Conservation (phyloP, 805 yeast species). For the Candida sithepensis region DNA sequence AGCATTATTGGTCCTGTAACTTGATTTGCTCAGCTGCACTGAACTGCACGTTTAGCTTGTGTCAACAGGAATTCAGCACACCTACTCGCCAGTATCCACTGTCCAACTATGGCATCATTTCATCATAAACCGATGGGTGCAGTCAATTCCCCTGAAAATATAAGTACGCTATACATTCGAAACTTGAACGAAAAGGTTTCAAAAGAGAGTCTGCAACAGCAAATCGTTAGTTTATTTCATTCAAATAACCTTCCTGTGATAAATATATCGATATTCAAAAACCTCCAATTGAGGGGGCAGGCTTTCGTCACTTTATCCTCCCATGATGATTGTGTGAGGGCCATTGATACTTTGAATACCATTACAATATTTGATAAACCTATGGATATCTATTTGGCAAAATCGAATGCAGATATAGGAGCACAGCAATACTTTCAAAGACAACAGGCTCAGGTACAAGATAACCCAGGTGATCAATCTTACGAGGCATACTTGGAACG, state of each 20-base stretch:
- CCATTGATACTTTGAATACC: constrained; percentile 41
- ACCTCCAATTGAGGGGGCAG: constrained; percentile 72
- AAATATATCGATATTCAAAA: constrained; percentile 54
- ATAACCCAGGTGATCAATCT: constrained; percentile 15
- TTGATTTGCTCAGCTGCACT: too few relatives aligned
- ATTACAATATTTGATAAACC: constrained; percentile 43
- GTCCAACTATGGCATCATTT: background rate
- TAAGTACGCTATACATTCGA: constrained; percentile 51
- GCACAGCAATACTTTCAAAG: constrained; percentile 5
- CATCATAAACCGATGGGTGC: background rate
- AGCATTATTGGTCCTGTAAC: too few relatives aligned
- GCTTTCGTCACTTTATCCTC: constrained; percentile 65
- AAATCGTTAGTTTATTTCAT: constrained; percentile 40
- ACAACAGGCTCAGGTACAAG: constrained; percentile 3
- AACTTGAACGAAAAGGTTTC: constrained; percentile 71
- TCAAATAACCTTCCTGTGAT: constrained; percentile 43
- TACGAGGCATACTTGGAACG: constrained; percentile 19
- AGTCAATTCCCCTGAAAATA: constrained; percentile 9
- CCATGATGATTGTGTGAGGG: constrained; percentile 40
- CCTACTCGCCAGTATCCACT: background rate
- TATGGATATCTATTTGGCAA: constrained; percentile 42
- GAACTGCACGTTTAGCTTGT: too few relatives aligned
- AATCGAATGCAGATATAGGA: constrained; percentile 41
- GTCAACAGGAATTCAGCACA: too few relatives aligned
- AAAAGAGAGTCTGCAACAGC: constrained; percentile 42